Conservation (phyloP, 495 filamentous ascomycete genomes). For the Cercophora samala region DNA sequence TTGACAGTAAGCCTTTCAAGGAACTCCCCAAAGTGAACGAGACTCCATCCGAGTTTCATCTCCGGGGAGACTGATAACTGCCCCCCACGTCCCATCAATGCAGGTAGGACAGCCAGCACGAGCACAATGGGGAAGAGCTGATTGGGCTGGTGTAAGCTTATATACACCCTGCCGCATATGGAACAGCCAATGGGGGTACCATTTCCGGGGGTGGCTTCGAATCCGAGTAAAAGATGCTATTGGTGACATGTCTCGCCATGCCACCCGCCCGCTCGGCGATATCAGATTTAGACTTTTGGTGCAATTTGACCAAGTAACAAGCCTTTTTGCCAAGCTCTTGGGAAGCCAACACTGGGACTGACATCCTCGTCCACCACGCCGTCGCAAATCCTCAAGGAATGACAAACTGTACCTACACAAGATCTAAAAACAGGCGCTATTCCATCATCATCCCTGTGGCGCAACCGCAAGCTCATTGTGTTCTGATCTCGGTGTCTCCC, state of each 20-base stretch:
- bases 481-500: too few species aligned
- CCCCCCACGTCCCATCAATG: background rate
- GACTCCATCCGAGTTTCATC: background rate
- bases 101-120: background rate
- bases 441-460: background rate
- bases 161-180: background rate
- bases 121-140: background rate
- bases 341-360: background rate
- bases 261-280: background rate
- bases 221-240: background rate
- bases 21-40: background rate
- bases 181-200: background rate
- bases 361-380: background rate
- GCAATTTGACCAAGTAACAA: background rate
- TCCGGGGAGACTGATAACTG: background rate
- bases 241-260: background rate
- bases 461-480: too few species aligned
- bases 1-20: background rate
- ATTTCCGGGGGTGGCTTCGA: background rate
- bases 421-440: background rate
- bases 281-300: background rate
- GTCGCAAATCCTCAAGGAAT: background rate
- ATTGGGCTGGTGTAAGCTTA: background rate
- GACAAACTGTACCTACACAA: too few species aligned
- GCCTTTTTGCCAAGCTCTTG: background rate